Conservation (phyloP, 768 basidiomycete species). For the Cystofilobasidium bisporidii region DNA sequence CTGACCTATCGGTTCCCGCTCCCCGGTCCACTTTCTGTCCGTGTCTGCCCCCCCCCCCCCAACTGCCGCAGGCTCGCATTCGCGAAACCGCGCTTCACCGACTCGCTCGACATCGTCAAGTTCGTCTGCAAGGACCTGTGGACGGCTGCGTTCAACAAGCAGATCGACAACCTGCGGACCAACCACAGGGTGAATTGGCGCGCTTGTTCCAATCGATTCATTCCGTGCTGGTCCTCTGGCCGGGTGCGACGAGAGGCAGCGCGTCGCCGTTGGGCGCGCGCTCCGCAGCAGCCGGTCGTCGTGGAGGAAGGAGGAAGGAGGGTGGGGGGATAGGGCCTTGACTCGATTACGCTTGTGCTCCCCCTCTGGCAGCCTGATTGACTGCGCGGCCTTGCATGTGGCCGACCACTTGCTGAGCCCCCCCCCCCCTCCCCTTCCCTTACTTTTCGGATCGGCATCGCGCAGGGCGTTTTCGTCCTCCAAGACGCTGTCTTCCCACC, state of each 20-base stretch:
- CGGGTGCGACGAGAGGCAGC: neutral
- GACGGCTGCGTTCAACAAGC: slow-evolving; percentile 83
- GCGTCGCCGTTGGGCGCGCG: no score
- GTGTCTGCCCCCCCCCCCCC: no score
- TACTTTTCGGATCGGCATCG: neutral
- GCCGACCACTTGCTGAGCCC: neutral
- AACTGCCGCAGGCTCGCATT: slow-evolving; percentile 58
- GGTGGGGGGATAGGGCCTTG: no score
- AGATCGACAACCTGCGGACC: slow-evolving; percentile 88
- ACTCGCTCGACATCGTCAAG: slow-evolving; percentile 83
- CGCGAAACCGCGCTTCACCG: slow-evolving; percentile 61
- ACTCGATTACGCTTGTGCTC: neutral
- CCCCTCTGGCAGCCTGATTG: no score
- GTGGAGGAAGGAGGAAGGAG: no score
- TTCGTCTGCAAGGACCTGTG: slow-evolving; percentile 90
- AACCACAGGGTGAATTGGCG: slow-evolving; percentile 65
- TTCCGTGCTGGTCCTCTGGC: no score
- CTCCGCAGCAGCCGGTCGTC: no score
- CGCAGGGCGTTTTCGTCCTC: slow-evolving; percentile 80
- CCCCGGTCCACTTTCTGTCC: no score
- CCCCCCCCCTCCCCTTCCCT: neutral
- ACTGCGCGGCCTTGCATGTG: no score
- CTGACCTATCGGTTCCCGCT: no score
- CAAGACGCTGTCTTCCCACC: slow-evolving; percentile 88
- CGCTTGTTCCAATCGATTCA: no score